phyloP scores from a whole-genome alignment of 768 basidiomycete genomes.

The Tricholomella constricta region DNA sequence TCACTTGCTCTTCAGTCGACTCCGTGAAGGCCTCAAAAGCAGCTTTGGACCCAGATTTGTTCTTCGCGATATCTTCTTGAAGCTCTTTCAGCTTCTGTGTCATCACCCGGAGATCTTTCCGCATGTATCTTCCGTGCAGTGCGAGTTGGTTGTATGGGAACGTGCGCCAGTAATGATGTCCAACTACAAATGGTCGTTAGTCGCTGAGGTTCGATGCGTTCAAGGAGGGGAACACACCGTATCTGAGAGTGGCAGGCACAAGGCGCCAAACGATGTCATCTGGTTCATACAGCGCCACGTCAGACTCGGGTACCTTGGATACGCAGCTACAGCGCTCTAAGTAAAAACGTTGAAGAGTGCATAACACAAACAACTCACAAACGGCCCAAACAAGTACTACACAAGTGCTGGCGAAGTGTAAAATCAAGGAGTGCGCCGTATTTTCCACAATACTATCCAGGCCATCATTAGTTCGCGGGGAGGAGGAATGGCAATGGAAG shows the following conservation, averaged over 20 bases:
- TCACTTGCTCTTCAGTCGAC: too few relatives aligned
- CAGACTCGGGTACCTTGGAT: neutral
- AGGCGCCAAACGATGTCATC: neutral
- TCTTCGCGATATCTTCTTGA: too few relatives aligned
- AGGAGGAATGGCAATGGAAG: slow-evolving; percentile 5
- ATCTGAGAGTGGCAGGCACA: neutral
- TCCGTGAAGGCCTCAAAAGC: too few relatives aligned
- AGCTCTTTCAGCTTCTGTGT: too few relatives aligned
- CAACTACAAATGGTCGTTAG: neutral
- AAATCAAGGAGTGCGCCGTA: neutral
- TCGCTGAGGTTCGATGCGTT: too few relatives aligned
- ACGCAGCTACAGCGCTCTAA: too few relatives aligned
- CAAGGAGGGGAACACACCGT: neutral
- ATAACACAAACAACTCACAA: neutral
- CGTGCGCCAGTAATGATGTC: neutral
- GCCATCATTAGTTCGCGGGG: neutral
- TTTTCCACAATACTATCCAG: too few relatives aligned
- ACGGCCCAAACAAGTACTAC: neutral
- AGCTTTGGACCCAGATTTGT: too few relatives aligned
- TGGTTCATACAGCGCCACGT: too few relatives aligned
- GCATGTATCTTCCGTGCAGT: too few relatives aligned
- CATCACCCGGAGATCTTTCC: too few relatives aligned
- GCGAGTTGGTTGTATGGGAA: too few relatives aligned
- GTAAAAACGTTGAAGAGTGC: neutral
- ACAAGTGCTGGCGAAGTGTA: neutral